These are phyloP conservation scores for Microbotryum intermedium DNA, from an alignment of 1,284 basidiomycete genomes.

Conservation along the genomic window DNA sequence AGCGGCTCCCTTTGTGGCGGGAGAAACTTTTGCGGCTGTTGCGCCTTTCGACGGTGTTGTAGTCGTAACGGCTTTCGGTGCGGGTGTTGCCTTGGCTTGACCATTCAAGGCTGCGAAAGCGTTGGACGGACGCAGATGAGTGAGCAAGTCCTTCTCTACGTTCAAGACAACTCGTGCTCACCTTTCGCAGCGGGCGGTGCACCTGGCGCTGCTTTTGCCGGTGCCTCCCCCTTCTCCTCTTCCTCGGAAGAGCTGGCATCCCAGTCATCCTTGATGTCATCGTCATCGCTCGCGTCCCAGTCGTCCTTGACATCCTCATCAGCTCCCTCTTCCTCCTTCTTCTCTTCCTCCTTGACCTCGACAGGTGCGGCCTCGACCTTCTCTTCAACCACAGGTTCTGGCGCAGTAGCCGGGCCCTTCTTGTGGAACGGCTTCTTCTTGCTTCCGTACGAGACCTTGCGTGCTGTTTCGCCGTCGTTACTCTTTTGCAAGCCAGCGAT, in stretches of 20 bases:
- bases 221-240: conserved; percentile 39
- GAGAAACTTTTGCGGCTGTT: conserved; percentile 7
- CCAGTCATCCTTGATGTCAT: conserved; percentile 69
- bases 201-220: conserved; percentile 12
- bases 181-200: conserved; percentile 16
- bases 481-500: conserved; percentile 73
- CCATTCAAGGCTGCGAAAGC: conserved; percentile 8
- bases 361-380: conserved; percentile 5
- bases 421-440: conserved; percentile 56
- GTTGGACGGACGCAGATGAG: no score
- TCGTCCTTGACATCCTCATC: conserved; percentile 33
- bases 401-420: conserved; percentile 45
- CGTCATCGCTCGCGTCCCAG: conserved; percentile 42
- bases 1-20: conserved; percentile 3
- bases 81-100: conserved; percentile 6
- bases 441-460: conserved; percentile 67
- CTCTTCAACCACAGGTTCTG: conserved; percentile 34
- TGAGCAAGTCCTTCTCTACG: not conserved
- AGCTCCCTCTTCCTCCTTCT: conserved; percentile 8
- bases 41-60: conserved; percentile 23
- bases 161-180: not conserved
- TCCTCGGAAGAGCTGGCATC: conserved; percentile 58
- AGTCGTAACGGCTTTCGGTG: conserved; percentile 28
- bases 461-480: conserved; percentile 42
- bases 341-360: conserved; percentile 23